phyloP scores from a whole-genome alignment of 805 yeast genomes.

The Saccharomycopsis selenospora region DNA sequence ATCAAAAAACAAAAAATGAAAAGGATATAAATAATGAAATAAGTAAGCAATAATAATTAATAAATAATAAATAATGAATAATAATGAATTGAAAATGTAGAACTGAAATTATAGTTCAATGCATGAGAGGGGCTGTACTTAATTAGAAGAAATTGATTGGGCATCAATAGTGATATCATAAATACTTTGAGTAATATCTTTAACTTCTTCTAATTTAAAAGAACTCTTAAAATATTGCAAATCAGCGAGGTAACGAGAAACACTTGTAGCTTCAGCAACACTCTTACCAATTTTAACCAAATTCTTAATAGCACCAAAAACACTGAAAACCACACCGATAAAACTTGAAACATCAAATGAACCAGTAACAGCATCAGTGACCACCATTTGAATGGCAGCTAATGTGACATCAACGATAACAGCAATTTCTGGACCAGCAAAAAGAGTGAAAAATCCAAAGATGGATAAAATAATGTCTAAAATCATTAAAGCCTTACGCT shows the following conservation, averaged over 20 bases:
- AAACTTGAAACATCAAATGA: neutral
- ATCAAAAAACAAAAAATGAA: too few species aligned
- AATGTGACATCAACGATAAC: constrained; percentile 4
- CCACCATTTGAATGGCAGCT: constrained; percentile 3
- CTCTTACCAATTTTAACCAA: neutral
- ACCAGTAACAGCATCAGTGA: constrained; percentile 6
- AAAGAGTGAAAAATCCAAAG: constrained; percentile 14
- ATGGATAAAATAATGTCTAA: constrained; percentile 11
- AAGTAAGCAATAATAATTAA: too few species aligned
- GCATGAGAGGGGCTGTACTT: too few species aligned
- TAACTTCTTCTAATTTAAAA: neutral
- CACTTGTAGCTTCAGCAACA: neutral
- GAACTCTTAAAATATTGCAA: neutral
- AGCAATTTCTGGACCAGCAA: constrained; percentile 10
- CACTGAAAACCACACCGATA: constrained; percentile 2
- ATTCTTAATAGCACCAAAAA: constrained; percentile 6
- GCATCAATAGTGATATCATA: neutral
- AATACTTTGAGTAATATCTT: neutral
- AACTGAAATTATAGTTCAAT: too few species aligned
- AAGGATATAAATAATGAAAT: too few species aligned
- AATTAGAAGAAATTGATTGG: too few species aligned
- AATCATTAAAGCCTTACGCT: constrained; percentile 11
- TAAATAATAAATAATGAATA: too few species aligned
- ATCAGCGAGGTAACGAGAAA: neutral
- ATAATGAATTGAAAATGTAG: too few species aligned